Evolutionary conservation across 129 eudicot species (phyloP).

Genomic region (Escallonia rubra): DNA sequence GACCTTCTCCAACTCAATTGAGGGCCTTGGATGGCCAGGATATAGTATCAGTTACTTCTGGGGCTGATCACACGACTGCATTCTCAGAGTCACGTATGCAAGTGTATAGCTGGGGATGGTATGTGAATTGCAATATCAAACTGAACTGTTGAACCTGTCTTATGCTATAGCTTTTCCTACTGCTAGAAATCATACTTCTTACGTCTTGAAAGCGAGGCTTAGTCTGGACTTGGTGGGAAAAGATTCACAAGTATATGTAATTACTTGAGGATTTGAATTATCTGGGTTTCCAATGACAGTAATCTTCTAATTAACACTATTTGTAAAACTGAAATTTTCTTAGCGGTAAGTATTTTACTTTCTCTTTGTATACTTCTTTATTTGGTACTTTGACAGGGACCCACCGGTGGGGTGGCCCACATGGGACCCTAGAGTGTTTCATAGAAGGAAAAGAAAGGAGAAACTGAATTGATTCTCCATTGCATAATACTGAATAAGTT

Average conservation of each 20-base stretch:
- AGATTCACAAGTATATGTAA: neutral
- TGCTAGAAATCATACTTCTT: neutral
- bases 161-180: neutral
- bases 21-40: conserved; percentile 81
- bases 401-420: too few species aligned
- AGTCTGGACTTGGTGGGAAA: neutral
- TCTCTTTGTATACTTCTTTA: too few species aligned
- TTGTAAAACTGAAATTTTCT: too few species aligned
- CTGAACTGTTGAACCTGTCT: neutral
- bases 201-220: neutral
- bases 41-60: conserved; percentile 76
- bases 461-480: too few species aligned
- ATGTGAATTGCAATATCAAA: conserved; percentile 14
- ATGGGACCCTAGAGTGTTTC: too few species aligned
- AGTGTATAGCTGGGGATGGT: conserved; percentile 99
- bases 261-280: neutral
- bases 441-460: too few species aligned
- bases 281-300: neutral
- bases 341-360: too few species aligned
- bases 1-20: conserved; percentile 73
- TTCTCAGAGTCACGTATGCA: conserved; percentile 56
- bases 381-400: too few species aligned
- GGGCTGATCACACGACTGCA: conserved; percentile 97
- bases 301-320: neutral
- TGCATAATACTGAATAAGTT: too few species aligned